A percentile compares a stretch with the other conserved stretches of the same genome.
Conservation (phyloP, 768 basidiomycete species). For the Omphalotus guepiniiformis region DNA sequence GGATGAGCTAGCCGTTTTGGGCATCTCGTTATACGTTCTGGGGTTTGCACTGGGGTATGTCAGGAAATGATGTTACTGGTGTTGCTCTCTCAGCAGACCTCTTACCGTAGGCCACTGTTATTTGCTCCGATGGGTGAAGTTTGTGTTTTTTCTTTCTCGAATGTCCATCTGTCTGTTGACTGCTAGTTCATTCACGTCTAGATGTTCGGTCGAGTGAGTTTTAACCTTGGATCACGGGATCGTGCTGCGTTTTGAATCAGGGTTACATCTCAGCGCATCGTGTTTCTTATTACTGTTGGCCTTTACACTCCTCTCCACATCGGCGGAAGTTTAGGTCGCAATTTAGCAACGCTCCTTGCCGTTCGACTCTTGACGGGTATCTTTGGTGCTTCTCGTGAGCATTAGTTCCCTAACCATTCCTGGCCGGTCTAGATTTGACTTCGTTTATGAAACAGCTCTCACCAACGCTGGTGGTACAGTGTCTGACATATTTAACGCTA, state of each 20-base stretch:
- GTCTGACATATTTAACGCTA: conserved; percentile 53
- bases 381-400: conserved; percentile 52
- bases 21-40: conserved; percentile 59
- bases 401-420: no score
- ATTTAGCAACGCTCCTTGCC: conserved; percentile 42
- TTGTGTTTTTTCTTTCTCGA: no score
- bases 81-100: conserved; percentile 25
- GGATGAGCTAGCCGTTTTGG: conserved; percentile 49
- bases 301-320: conserved; percentile 52
- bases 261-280: conserved; percentile 33
- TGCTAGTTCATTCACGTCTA: conserved; percentile 20
- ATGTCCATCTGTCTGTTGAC: no score
- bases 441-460: conserved; percentile 34
- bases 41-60: conserved; percentile 55
- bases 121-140: conserved; percentile 59
- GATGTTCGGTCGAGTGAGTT: conserved; percentile 51
- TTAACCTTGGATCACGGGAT: neutral
- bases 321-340: conserved; percentile 47
- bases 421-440: conserved; percentile 9
- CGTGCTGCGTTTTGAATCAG: no score
- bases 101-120: conserved; percentile 30
- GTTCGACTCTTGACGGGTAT: conserved; percentile 55
- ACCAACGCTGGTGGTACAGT: conserved; percentile 58
- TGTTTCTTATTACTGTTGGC: conserved; percentile 49
- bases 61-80: conserved; percentile 10